Conservation (phyloP, 192 early-diverging fungal genomes). For the Podila verticillata region DNA sequence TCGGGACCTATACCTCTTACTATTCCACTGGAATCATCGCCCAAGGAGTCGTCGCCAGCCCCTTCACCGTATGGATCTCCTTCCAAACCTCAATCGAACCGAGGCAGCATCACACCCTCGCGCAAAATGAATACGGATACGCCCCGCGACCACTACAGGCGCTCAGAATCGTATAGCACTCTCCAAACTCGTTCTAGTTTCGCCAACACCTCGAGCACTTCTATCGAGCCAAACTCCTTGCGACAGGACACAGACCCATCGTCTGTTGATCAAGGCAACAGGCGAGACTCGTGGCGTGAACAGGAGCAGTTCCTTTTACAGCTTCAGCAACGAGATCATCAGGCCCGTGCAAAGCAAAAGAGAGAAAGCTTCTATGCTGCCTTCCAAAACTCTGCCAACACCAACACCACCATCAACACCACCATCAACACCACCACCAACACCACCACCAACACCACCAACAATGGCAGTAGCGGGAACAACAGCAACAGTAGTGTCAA, state of each 20-base stretch:
- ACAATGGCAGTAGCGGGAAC: conserved; percentile 4
- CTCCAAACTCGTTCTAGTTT: conserved; percentile 13
- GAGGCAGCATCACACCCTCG: conserved; percentile 16
- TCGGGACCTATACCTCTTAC: conserved; percentile 42
- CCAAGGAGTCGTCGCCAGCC: conserved; percentile 15
- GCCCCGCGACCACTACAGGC: conserved; percentile 29
- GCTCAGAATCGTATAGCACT: conserved; percentile 41
- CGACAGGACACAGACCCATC: background rate
- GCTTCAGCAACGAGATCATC: conserved; percentile 44
- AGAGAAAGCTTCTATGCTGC: conserved; percentile 47
- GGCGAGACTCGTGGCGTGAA: conserved; percentile 47
- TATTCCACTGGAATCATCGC: conserved; percentile 31
- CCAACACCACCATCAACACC: background rate
- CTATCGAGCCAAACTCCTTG: background rate
- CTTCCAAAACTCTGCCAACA: conserved; percentile 15
- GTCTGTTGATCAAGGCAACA: background rate
- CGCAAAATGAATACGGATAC: conserved; percentile 6
- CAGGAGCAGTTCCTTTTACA: conserved; percentile 46
- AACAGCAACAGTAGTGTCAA: background rate
- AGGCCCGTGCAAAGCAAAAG: conserved; percentile 35
- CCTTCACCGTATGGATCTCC: conserved; percentile 6
- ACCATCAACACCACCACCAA: background rate
- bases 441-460: background rate
- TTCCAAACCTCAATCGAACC: conserved; percentile 27
- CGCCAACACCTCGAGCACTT: background rate